phyloP scores from a whole-genome alignment of 2,329 filamentous ascomycete genomes.

The Cordyceps cateniannulata region DNA sequence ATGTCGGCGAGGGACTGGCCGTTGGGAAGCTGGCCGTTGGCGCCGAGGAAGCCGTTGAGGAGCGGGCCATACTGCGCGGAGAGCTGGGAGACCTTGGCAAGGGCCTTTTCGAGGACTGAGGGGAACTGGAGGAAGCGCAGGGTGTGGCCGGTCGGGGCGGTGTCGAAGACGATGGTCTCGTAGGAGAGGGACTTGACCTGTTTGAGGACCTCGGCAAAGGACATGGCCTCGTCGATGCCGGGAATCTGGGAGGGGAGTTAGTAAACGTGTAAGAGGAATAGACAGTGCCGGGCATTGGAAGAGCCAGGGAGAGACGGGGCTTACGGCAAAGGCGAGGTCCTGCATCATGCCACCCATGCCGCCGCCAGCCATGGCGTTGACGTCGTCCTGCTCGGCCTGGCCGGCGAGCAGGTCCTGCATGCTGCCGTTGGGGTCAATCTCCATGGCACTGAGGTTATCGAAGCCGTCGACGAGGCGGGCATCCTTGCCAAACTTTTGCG shows the following conservation, averaged over 20 bases:
- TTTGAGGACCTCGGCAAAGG: slow-evolving; percentile 97
- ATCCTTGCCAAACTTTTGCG: slow-evolving; percentile 99
- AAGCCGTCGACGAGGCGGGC: slow-evolving; percentile 88
- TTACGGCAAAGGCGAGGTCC: slow-evolving; percentile 88
- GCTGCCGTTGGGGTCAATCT: slow-evolving; percentile 96
- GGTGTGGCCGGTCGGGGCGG: slow-evolving; percentile 94
- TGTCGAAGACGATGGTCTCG: slow-evolving; percentile 99
- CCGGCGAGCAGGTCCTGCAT: slow-evolving; percentile 90
- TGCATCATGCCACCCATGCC: slow-evolving; percentile 95
- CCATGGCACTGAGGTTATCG: slow-evolving; percentile 93
- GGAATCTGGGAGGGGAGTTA: slow-evolving; percentile 68
- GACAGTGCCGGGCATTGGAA: not conserved
- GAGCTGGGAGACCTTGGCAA: slow-evolving; percentile 94
- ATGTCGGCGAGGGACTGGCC: slow-evolving; percentile 91
- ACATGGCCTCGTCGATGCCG: slow-evolving; percentile 99
- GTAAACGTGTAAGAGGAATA: not conserved
- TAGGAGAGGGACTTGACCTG: slow-evolving; percentile 98
- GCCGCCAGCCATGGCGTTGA: slow-evolving; percentile 59
- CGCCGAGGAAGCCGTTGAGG: slow-evolving; percentile 85
- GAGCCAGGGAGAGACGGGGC: not conserved
- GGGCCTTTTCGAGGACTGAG: slow-evolving; percentile 93
- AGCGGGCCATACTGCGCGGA: slow-evolving; percentile 93
- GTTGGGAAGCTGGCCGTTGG: slow-evolving; percentile 68
- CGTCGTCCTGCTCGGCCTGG: slow-evolving; percentile 56
- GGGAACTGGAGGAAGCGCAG: slow-evolving; percentile 98